These are phyloP conservation scores for Fulvia fulva DNA, from an alignment of 2,329 filamentous ascomycete species.

Conservation along the genomic window DNA sequence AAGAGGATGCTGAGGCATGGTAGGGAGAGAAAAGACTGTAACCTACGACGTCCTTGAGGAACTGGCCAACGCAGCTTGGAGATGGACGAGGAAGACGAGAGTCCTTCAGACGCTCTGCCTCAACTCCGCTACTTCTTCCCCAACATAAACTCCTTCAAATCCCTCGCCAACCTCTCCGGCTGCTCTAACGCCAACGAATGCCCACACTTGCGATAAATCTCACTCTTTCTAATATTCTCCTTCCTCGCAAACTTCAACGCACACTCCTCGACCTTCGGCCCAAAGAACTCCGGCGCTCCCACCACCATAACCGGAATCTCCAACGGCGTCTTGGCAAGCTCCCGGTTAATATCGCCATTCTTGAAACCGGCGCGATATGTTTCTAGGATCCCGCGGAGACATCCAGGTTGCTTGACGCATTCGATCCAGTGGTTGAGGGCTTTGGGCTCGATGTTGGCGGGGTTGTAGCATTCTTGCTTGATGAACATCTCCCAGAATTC, in stretches of 20 bases:
- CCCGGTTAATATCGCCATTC: slow-evolving; percentile 31
- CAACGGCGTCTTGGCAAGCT: slow-evolving; percentile 29
- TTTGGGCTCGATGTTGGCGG: slow-evolving; percentile 33
- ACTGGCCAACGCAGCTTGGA: too few relatives aligned
- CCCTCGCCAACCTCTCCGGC: slow-evolving; percentile 28
- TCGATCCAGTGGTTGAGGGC: slow-evolving; percentile 34
- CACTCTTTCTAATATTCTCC: slow-evolving; percentile 28
- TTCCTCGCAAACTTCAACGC: slow-evolving; percentile 27
- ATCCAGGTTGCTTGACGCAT: slow-evolving; percentile 32
- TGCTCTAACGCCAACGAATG: slow-evolving; percentile 36
- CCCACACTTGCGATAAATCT: slow-evolving; percentile 36
- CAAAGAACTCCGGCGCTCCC: slow-evolving; percentile 36
- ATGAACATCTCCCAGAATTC: slow-evolving; percentile 42
- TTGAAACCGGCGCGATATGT: slow-evolving; percentile 35
- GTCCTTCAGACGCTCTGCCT: too few relatives aligned
- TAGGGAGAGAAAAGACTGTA: too few relatives aligned
- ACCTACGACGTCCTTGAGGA: too few relatives aligned
- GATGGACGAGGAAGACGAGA: too few relatives aligned
- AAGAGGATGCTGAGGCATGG: too few relatives aligned
- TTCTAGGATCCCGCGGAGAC: slow-evolving; percentile 34
- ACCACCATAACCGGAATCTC: slow-evolving; percentile 34
- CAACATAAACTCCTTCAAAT: slow-evolving; percentile 28
- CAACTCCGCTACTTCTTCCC: not conserved
- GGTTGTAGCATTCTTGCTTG: slow-evolving; percentile 40
- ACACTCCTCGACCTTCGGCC: slow-evolving; percentile 30